Evolutionary conservation across 768 basidiomycete species (phyloP).

Genomic region (Gloeophyllum trabeum): DNA sequence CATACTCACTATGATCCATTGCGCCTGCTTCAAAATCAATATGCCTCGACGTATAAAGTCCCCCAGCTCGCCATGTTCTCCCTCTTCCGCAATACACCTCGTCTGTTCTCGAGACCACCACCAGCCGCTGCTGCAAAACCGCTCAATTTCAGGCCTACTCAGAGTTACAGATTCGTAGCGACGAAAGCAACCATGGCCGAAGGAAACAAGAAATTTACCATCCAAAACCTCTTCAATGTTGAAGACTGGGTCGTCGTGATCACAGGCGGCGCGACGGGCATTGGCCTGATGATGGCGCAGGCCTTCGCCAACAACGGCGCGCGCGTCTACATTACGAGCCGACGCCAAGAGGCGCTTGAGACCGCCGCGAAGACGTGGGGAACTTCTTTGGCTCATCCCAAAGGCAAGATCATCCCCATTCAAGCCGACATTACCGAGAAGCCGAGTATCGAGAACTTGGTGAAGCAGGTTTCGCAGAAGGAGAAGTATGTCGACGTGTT

Average conservation of each 20-base stretch:
- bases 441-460: constrained; percentile 14
- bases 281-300: constrained; percentile 31
- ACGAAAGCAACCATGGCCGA: not conserved
- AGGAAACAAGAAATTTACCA: constrained; percentile 10
- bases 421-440: constrained; percentile 17
- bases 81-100: not conserved
- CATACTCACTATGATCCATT: too few relatives aligned
- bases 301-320: constrained; percentile 30
- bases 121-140: not conserved
- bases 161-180: too few relatives aligned
- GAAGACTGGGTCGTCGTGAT: constrained; percentile 17
- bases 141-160: too few relatives aligned
- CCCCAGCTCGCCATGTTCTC: not conserved
- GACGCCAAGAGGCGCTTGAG: constrained; percentile 21
- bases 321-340: constrained; percentile 26
- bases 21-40: too few relatives aligned
- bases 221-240: constrained; percentile 16
- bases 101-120: not conserved
- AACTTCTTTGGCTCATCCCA: constrained; percentile 13
- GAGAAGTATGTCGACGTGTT: constrained; percentile 21
- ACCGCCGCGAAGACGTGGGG: constrained; percentile 16
- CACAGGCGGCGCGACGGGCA: constrained; percentile 22
- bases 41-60: not conserved
- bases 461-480: constrained; percentile 12
- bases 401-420: constrained; percentile 18